These are phyloP conservation scores for Gremmenia infestans DNA, from an alignment of 2,329 filamentous ascomycete species.

Conservation along the genomic window DNA sequence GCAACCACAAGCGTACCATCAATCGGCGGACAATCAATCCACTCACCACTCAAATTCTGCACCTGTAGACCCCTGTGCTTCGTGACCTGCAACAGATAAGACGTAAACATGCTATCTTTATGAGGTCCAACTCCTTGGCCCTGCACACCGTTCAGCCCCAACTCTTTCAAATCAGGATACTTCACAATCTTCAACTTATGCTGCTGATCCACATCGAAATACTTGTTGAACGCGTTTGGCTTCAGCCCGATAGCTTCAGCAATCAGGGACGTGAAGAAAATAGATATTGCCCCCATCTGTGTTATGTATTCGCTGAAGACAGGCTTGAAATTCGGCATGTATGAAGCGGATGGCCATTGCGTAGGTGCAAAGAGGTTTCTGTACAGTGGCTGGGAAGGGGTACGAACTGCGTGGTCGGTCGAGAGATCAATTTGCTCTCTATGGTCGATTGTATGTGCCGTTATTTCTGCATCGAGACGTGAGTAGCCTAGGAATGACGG, in stretches of 20 bases:
- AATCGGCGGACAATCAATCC: slow-evolving; percentile 78
- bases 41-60: slow-evolving; percentile 70
- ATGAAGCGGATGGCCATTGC: slow-evolving; percentile 67
- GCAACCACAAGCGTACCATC: slow-evolving; percentile 77
- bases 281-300: slow-evolving; percentile 67
- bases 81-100: slow-evolving; percentile 75
- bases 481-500: slow-evolving; percentile 69
- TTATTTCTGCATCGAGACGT: slow-evolving; percentile 62
- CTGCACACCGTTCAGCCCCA: slow-evolving; percentile 41
- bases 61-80: slow-evolving; percentile 74
- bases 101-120: slow-evolving; percentile 80
- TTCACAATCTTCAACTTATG: slow-evolving; percentile 89
- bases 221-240: slow-evolving; percentile 64
- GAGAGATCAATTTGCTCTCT: slow-evolving; percentile 84
- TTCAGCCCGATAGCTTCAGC: slow-evolving; percentile 78
- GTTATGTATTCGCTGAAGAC: slow-evolving; percentile 71
- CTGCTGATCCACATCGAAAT: slow-evolving; percentile 66
- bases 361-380: slow-evolving; percentile 72
- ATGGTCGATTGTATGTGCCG: slow-evolving; percentile 70
- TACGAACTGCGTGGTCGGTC: slow-evolving; percentile 66
- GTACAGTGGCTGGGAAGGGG: slow-evolving; percentile 59
- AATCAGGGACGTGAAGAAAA: slow-evolving; percentile 72
- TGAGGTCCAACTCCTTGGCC: slow-evolving; percentile 69
- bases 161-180: slow-evolving; percentile 68
- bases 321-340: slow-evolving; percentile 62